phyloP scores from a whole-genome alignment of 768 basidiomycete genomes.

The Coprinopsis marcescibilis region DNA sequence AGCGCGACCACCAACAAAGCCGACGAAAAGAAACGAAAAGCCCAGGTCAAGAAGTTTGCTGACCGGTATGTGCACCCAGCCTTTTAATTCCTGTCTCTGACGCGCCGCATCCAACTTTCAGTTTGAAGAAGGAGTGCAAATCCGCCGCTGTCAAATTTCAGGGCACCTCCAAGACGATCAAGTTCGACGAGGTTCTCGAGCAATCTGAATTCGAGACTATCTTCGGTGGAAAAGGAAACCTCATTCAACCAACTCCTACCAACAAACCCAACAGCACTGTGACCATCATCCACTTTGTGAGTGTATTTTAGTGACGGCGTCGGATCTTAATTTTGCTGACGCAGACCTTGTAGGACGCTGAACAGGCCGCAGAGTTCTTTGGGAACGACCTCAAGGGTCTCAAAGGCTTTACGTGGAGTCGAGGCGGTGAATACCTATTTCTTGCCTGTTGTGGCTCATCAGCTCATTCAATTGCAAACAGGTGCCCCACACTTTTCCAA shows the following conservation, averaged over 20 bases:
- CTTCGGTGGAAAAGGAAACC: constrained; percentile 29
- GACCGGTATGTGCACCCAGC: constrained; percentile 23
- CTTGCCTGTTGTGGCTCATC: background rate
- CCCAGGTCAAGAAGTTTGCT: constrained; percentile 34
- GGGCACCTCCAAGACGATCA: constrained; percentile 30
- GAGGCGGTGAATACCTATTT: constrained; percentile 22
- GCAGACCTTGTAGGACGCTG: constrained; percentile 12
- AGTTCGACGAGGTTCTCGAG: constrained; percentile 34
- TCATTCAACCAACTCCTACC: constrained; percentile 33
- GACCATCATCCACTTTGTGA: constrained; percentile 34
- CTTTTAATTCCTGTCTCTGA: no score
- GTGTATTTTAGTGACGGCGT: constrained; percentile 7
- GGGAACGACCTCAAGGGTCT: constrained; percentile 23
- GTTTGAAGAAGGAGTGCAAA: constrained; percentile 38
- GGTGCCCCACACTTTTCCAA: constrained; percentile 23
- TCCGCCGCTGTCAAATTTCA: constrained; percentile 34
- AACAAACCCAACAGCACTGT: constrained; percentile 37
- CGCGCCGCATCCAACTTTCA: no score
- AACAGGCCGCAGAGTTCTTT: constrained; percentile 25
- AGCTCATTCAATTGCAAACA: background rate
- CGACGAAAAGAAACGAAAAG: constrained; percentile 34
- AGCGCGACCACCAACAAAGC: constrained; percentile 19
- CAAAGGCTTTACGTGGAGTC: constrained; percentile 30
- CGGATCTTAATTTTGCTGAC: background rate
- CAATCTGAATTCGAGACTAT: constrained; percentile 28